Evolutionary conservation across 2,329 filamentous ascomycete genomes (phyloP).

Genomic region (Stromatinia cepivora): DNA sequence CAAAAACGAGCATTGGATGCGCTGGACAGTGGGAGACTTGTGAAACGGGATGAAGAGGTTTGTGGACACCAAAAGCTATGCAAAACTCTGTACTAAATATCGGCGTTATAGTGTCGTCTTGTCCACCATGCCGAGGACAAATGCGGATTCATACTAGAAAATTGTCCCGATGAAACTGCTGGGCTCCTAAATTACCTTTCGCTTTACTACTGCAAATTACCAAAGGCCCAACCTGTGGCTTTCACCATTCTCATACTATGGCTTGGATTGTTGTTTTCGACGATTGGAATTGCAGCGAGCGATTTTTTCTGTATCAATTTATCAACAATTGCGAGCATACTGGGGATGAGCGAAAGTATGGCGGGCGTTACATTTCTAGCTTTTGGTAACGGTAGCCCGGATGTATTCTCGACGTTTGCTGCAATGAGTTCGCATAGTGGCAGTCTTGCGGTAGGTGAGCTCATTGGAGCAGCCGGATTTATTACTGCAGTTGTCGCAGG

Average conservation of each 20-base stretch:
- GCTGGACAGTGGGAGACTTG: slow-evolving; percentile 32
- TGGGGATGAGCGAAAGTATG: slow-evolving; percentile 93
- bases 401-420: slow-evolving; percentile 98
- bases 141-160: slow-evolving; percentile 78
- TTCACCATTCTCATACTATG: slow-evolving; percentile 77
- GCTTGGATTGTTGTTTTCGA: slow-evolving; percentile 89
- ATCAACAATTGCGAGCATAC: slow-evolving; percentile 82
- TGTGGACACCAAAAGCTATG: slow-evolving; percentile 7
- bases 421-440: slow-evolving; percentile 97
- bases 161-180: slow-evolving; percentile 87
- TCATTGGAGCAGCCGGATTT: slow-evolving; percentile 92
- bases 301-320: slow-evolving; percentile 98
- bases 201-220: slow-evolving; percentile 84
- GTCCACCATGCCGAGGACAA: slow-evolving; percentile 78
- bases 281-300: slow-evolving; percentile 94
- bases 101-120: slow-evolving; percentile 62
- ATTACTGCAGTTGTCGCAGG: slow-evolving; percentile 96
- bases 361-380: slow-evolving; percentile 95
- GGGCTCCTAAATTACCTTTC: slow-evolving; percentile 85
- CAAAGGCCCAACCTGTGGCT: slow-evolving; percentile 69
- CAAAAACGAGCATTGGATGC: slow-evolving; percentile 35
- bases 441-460: slow-evolving; percentile 92
- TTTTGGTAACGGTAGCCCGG: slow-evolving; percentile 95
- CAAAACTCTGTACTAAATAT: slow-evolving; percentile 17
- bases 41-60: slow-evolving; percentile 41